phyloP scores from a whole-genome alignment of 1,284 basidiomycete species.

The Cutaneotrichosporon cyanovorans region DNA sequence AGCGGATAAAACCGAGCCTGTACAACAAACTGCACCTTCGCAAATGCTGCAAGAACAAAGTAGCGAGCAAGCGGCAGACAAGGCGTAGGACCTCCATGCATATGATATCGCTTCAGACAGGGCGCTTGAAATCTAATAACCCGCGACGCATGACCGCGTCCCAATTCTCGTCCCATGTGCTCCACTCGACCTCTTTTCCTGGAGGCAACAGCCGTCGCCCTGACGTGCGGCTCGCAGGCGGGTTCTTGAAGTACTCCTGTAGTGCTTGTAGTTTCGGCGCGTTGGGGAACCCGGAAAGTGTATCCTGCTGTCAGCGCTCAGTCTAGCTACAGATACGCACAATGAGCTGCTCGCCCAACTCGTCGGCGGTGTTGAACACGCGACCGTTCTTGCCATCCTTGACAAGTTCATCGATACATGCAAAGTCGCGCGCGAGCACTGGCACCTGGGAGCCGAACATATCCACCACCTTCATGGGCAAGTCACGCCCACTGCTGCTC shows the following conservation, averaged over 20 bases:
- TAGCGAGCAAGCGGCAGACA: neutral
- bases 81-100: neutral
- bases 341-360: conserved; percentile 66
- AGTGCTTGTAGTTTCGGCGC: conserved; percentile 52
- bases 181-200: conserved; percentile 50
- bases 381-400: conserved; percentile 75
- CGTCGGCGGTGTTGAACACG: conserved; percentile 61
- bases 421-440: conserved; percentile 82
- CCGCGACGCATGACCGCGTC: conserved; percentile 50
- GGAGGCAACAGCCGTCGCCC: conserved; percentile 12
- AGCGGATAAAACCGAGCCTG: too few relatives aligned
- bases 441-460: conserved; percentile 97
- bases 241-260: conserved; percentile 34
- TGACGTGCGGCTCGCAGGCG: neutral
- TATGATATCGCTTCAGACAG: too few relatives aligned
- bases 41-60: too few relatives aligned
- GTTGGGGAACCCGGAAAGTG: conserved; percentile 58
- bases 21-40: too few relatives aligned
- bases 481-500: conserved; percentile 80
- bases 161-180: conserved; percentile 81
- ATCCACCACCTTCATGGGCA: conserved; percentile 99
- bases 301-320: conserved; percentile 45
- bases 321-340: conserved; percentile 47
- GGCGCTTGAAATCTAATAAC: conserved; percentile 13
- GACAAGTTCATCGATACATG: conserved; percentile 81